These are phyloP conservation scores for Thamnidium elegans DNA, from an alignment of 192 early-diverging fungal species.

Conservation along the genomic window DNA sequence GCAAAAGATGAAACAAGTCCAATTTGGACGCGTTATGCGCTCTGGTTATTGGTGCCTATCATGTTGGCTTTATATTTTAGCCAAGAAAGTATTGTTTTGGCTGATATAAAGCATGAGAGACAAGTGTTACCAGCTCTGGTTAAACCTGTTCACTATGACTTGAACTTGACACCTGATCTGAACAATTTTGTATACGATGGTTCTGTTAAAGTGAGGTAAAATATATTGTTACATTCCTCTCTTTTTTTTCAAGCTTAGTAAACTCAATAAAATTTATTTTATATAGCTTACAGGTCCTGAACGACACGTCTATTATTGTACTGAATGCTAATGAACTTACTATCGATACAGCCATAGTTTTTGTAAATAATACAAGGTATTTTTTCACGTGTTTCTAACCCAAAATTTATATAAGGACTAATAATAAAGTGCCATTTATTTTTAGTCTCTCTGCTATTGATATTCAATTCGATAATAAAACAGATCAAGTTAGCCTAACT, in stretches of 20 bases:
- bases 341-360: slow-evolving; percentile 44
- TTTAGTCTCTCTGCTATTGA: slow-evolving; percentile 27
- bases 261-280: neutral
- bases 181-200: slow-evolving; percentile 75
- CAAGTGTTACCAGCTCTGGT: slow-evolving; percentile 84
- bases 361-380: neutral
- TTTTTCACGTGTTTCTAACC: neutral
- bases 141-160: slow-evolving; percentile 77
- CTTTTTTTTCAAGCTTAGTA: neutral
- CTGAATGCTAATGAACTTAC: slow-evolving; percentile 67
- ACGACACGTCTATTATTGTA: slow-evolving; percentile 58
- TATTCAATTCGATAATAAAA: slow-evolving; percentile 37
- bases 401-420: neutral
- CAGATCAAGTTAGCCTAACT: slow-evolving; percentile 51
- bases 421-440: neutral
- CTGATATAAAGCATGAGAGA: neutral
- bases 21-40: slow-evolving; percentile 12
- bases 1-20: neutral
- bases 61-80: slow-evolving; percentile 10
- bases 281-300: slow-evolving; percentile 51
- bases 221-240: neutral
- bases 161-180: slow-evolving; percentile 76
- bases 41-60: slow-evolving; percentile 1
- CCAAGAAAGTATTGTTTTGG: neutral
- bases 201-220: slow-evolving; percentile 66